Percentiles rank a stretch among this genome's conserved stretches.
Conservation (phyloP, 129 eudicot species). For the Pulicaria dysenterica region DNA sequence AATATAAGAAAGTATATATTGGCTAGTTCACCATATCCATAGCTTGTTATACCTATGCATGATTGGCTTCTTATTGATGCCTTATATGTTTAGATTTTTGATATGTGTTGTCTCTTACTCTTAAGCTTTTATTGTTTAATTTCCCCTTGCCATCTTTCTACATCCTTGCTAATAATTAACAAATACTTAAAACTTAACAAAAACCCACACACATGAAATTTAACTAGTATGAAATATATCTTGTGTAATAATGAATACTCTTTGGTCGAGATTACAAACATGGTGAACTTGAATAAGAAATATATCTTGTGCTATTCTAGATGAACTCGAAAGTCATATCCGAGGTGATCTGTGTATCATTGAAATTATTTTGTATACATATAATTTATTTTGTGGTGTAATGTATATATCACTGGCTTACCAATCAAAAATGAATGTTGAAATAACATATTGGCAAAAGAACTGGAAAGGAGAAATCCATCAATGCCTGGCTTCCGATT, state of each 20-base stretch:
- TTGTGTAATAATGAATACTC: no score
- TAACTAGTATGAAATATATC: background rate
- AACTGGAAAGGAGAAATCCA: constrained; percentile 44
- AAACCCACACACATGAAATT: background rate
- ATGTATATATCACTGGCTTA: no score
- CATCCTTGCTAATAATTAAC: no score
- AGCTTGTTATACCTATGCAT: constrained; percentile 2
- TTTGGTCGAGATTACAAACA: background rate
- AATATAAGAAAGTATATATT: no score
- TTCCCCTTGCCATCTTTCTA: background rate
- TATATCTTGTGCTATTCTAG: no score
- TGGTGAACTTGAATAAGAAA: no score
- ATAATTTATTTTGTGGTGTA: no score
- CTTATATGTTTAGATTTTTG: background rate
- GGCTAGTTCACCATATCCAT: background rate
- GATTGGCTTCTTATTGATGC: background rate
- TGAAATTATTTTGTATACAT: no score
- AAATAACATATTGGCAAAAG: constrained; percentile 39
- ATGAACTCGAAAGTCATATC: no score
- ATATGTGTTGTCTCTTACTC: background rate
- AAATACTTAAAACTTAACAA: background rate
- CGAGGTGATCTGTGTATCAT: no score
- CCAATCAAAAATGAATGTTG: background rate
- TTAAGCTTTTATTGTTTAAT: background rate
- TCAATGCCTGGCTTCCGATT: constrained; percentile 61